Conservation (phyloP, 2,329 filamentous ascomycete genomes). For the Diaporthe vaccinii region DNA sequence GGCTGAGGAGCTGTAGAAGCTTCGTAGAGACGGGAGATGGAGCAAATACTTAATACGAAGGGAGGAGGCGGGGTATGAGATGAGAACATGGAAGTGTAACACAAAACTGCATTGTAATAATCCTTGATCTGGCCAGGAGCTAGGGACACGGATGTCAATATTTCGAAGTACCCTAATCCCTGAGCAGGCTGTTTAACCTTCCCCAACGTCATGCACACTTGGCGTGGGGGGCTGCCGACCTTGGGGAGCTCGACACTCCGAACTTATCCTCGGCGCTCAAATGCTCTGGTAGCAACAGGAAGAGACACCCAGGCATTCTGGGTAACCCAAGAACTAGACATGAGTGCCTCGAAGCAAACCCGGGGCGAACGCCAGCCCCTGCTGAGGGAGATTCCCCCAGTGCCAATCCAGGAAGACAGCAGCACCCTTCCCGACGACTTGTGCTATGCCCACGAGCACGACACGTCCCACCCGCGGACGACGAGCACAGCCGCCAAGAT, state of each 20-base stretch:
- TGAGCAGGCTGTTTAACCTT: background rate
- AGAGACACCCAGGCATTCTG: background rate
- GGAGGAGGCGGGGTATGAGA: too few relatives aligned
- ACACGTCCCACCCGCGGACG: background rate
- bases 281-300: background rate
- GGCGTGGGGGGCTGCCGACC: background rate
- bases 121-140: too few relatives aligned
- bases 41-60: background rate
- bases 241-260: background rate
- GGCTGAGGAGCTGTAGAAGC: too few relatives aligned
- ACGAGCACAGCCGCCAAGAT: constrained; percentile 24
- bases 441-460: constrained; percentile 16
- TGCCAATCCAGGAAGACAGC: constrained; percentile 12
- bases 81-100: too few relatives aligned
- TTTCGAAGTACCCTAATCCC: background rate
- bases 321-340: background rate
- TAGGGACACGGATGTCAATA: background rate
- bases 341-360: background rate
- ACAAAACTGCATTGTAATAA: too few relatives aligned
- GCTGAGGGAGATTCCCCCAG: background rate
- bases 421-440: background rate
- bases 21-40: too few relatives aligned
- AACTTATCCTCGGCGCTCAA: background rate
- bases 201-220: background rate
- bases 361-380: background rate